Base-by-base conservation (phyloP, 1,139 yeast genomes). In the Entelexis sorbosivorans region DNA sequence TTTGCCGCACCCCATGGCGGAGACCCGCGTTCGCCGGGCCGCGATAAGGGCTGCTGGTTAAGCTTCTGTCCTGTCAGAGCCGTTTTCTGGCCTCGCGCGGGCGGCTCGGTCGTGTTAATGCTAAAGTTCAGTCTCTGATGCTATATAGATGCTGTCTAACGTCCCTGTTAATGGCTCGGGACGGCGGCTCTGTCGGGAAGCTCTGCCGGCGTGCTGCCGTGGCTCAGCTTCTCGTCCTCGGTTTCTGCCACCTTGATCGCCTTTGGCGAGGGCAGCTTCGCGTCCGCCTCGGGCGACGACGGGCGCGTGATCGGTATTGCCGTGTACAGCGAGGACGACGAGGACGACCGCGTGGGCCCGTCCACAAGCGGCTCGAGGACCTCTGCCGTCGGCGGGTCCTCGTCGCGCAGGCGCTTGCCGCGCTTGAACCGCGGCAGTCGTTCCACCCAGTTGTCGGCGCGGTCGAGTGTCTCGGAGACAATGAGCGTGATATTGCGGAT, bases 381-480 rank as follows among this genome's bases (percentile, higher is more conserved):
- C 20, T 28, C 39, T 14, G 32, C 6, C 11, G 38, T 7, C 13
- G 50, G 50, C 29, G 16, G 26, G 29, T 50, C 52, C 35, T 29
- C 47, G 19, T 48, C 49, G 38, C 46, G 38, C 49, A 38, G 33
- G 22, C 55, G 50, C 36, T 52, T 52, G 13, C 54, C 52, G 11
- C 52, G 45, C 17, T 20, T 29, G 51, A 53, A 51, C 39, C 44
- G 39, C 32, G 58, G 60, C 19, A 57, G 52, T 36, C 44, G 43
- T 36, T 65, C 66, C 51, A 69, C 67, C 96, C 96, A 89, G 33
- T 73, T 70, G 64, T 89, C 96, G 1, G 96, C 96, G 58, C 81
- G 79, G 47, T 78, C 82, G 54, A 91, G 71, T 51, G 89, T 88
- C 39, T 83, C 89, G 63, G 83, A 89, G 57, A 93, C 88, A 10